Conservation (phyloP, 169 alveolate genomes). For the Plasmodium adleri region DNA sequence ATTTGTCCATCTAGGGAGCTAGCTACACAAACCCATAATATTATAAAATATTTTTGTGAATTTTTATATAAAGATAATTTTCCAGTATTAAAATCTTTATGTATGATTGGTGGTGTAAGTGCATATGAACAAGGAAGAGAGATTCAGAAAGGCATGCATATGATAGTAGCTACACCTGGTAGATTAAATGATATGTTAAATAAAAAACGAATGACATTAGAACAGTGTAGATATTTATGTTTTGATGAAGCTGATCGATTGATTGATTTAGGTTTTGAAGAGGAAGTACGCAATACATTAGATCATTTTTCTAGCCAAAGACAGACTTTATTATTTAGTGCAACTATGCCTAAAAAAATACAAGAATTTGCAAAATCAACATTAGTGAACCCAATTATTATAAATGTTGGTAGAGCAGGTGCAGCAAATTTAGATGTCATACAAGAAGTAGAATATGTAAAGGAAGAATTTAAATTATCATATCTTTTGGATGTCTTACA, state of each 20-base stretch:
- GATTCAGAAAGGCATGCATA: slow-evolving; percentile 92
- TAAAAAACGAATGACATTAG: slow-evolving; percentile 90
- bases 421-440: slow-evolving; percentile 94
- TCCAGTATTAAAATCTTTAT: slow-evolving; percentile 83
- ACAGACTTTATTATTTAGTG: slow-evolving; percentile 96
- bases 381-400: slow-evolving; percentile 93
- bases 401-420: slow-evolving; percentile 96
- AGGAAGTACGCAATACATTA: slow-evolving; percentile 93
- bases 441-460: slow-evolving; percentile 94
- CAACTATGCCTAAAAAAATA: slow-evolving; percentile 97
- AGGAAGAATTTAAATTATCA: slow-evolving; percentile 93
- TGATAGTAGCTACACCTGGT: slow-evolving; percentile 99
- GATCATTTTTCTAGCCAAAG: slow-evolving; percentile 92
- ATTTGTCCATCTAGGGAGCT: slow-evolving; percentile 96
- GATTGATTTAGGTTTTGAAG: slow-evolving; percentile 97
- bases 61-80: slow-evolving; percentile 80
- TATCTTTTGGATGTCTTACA: slow-evolving; percentile 91
- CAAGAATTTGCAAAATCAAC: slow-evolving; percentile 96
- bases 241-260: slow-evolving; percentile 98
- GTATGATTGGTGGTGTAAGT: slow-evolving; percentile 90
- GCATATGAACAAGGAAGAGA: slow-evolving; percentile 82
- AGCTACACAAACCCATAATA: slow-evolving; percentile 93
- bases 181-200: slow-evolving; percentile 95
- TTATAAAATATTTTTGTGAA: slow-evolving; percentile 83
- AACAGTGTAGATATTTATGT: slow-evolving; percentile 92